A percentile compares a stretch with the other conserved stretches of the same genome.
These are phyloP conservation scores for Saxophila tyrrhenica DNA, from an alignment of 495 filamentous ascomycete genomes.

Conservation along the genomic window DNA sequence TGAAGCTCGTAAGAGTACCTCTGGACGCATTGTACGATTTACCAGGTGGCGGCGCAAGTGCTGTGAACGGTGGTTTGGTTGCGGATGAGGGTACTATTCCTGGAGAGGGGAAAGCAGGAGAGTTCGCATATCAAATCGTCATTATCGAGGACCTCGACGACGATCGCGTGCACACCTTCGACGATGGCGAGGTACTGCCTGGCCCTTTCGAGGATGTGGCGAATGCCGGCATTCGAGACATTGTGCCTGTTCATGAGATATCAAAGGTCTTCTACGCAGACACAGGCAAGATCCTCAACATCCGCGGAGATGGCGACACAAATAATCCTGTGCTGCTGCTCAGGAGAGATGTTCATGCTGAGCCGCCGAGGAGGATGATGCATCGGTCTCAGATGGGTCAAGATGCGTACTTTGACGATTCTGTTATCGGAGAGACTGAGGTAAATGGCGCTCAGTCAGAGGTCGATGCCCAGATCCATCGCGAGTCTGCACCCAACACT, in stretches of 20 bases:
- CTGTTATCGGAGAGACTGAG: background rate
- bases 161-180: slow-evolving; percentile 72
- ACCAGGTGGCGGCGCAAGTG: slow-evolving; percentile 11
- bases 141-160: slow-evolving; percentile 92
- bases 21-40: slow-evolving; percentile 32
- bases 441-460: slow-evolving; percentile 41
- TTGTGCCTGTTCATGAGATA: slow-evolving; percentile 79
- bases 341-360: slow-evolving; percentile 69
- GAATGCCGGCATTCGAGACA: slow-evolving; percentile 68
- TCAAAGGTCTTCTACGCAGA: slow-evolving; percentile 97
- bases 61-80: background rate
- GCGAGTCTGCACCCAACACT: slow-evolving; percentile 28
- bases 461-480: slow-evolving; percentile 55
- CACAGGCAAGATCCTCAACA: slow-evolving; percentile 87
- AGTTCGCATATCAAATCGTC: slow-evolving; percentile 81
- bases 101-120: slow-evolving; percentile 43
- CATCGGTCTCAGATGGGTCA: slow-evolving; percentile 25
- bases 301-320: slow-evolving; percentile 62
- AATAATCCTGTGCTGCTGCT: slow-evolving; percentile 81
- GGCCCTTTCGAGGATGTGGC: slow-evolving; percentile 57
- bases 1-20: slow-evolving; percentile 58
- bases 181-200: slow-evolving; percentile 51
- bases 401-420: background rate
- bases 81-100: slow-evolving; percentile 26
- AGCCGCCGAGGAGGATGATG: slow-evolving; percentile 54